Evolutionary conservation across 1,284 basidiomycete genomes (phyloP), one percentile per base, ranked within the genome.

Genomic region (Phenoliferia sp.): DNA sequence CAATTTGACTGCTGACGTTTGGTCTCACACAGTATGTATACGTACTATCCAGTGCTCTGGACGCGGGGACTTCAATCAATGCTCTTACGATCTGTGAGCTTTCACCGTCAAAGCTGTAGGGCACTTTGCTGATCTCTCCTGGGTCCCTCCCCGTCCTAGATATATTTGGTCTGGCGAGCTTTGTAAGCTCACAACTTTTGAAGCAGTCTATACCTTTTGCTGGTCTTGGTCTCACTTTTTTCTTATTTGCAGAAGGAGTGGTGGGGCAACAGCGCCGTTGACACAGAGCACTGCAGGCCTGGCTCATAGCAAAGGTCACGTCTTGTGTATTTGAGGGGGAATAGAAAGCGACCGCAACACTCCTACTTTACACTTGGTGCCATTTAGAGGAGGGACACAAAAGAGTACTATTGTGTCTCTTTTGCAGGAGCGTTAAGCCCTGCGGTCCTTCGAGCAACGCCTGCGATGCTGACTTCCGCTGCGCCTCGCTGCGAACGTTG

Each of bases 61-160:
- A 78, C 62, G 76, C 76, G 2, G 77, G 75, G 10, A 77, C 76
- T 4, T 71, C 68, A 34, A 69, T 78, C 54, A 75, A 78, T 52
- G 77, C 77, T 0, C 56, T 78, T 26, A 59, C 69, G 2, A 66
- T 76, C n/a, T 78, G 56, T 58, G 56, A 58, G 56, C 29, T 54
- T 7, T 58, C 28, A 5, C 12, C 54, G 28, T 31, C n/a, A 22
- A 29, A 9, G 5, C 54, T 3, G 10, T 55, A 17, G 4, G 5
- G 7, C 22, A 10, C 52, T 31, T 15, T n/a, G 3, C 7, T 31
- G 6, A 16, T 55, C 54, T 16, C 28, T 22, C 22, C 19, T 16
- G 2, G 2, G 5, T 10, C 4, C 32, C 16, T 19, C 31, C 3
- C 56, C n/a, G n/a, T n/a, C n/a, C n/a, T n/a, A 58, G 56, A 77